Evolutionary conservation across 495 filamentous ascomycete genomes (phyloP), one percentile per base, ranked within the genome.

Genomic region (Lasiosphaeria hispida): DNA sequence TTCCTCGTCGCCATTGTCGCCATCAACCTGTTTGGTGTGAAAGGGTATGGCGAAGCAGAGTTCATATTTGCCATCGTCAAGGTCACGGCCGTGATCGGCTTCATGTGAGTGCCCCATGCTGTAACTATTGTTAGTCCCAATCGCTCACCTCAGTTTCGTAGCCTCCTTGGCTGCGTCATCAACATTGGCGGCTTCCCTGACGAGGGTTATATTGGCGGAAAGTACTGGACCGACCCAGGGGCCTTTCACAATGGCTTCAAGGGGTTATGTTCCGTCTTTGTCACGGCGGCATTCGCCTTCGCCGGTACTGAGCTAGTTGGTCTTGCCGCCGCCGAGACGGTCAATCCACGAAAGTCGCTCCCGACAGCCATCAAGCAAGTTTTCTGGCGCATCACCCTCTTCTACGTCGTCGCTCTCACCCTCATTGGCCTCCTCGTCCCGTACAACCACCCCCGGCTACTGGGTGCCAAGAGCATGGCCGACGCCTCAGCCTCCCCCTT

Each of bases 171-270:
- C 8, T 85, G 92, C 53, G 79, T 92, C 30, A 77, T 93, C 41
- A 86, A 91, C 67, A 85, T 84, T 52, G 91, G 92, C 39, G 94
- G 94, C 50, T 89, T 83, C 4, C 86, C 88, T 0, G 64, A 75
- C 14, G 85, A 85, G 36, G 85, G 83, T 10, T 96, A 96, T 70
- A 89, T 97, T 58, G 93, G 93, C 53, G 89, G 83, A n/a, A 75
- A 71, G 19, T 89, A 87, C 75, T 97, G 92, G 92, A 63, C 76
- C n/a, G 40, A 88, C 40, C 93, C 93, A 0, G 93, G 93, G 40
- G 91, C 93, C 9, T 96, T 97, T 72, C 73, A 92, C 75, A 83
- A 95, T 68, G 92, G 93, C 42, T 96, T 97, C 81, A 95, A 96
- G 68, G 93, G 93, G 40, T 79, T 97, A 10, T 97, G 92, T 79